Base-by-base conservation (phyloP, 345 rosid species). In the Lepidium africanum region DNA sequence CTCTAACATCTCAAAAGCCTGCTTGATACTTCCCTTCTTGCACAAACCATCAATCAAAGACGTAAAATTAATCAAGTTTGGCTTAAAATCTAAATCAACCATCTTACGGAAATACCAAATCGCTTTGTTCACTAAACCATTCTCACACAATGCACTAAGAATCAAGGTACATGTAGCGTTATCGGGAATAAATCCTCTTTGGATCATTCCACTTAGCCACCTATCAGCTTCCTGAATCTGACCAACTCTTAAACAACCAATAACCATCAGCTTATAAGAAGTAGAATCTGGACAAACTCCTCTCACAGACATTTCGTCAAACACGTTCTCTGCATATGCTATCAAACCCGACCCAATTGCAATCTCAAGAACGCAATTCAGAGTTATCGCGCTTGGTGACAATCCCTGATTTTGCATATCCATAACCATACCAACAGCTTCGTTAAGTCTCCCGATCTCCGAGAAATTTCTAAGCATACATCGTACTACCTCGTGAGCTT, bases 1-100 rank as follows among this genome's bases (percentile, higher is more conserved):
- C 75, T 90, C 98, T 64, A 93, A 74, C 83, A 76, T 78, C 77
- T 86, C 96, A 69, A 93, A 93, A 13, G 87, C 96, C 73, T 88
- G 92, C 81, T 86, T 93, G 48, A 93, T 82, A 70, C 91, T 83
- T 4, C 96, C 98, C 59, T 78, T 87, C 76, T 84, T 86, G 79
- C 97, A 90, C 40, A 90, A 77, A 17, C 84, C 97, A 73, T 81
- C 79, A 58, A 90, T 93, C 85, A 90, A 77, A 73, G 87, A 75
- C 5, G 97, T 83, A 65, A 73, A 90, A 73, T 93, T 93, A 2
- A 92, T 83, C 82, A 88, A 72, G 79, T 93, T 93, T 0, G 94
- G 96, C 37, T 42, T 81, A 42, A 93, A 74, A 27, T 92, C 94
- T 81, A 75, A 76, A 27, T 67, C 80, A 49, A 69, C 60, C 87